phyloP scores from a whole-genome alignment of 2,329 filamentous ascomycete genomes.

The Beauveria rudraprayagi region DNA sequence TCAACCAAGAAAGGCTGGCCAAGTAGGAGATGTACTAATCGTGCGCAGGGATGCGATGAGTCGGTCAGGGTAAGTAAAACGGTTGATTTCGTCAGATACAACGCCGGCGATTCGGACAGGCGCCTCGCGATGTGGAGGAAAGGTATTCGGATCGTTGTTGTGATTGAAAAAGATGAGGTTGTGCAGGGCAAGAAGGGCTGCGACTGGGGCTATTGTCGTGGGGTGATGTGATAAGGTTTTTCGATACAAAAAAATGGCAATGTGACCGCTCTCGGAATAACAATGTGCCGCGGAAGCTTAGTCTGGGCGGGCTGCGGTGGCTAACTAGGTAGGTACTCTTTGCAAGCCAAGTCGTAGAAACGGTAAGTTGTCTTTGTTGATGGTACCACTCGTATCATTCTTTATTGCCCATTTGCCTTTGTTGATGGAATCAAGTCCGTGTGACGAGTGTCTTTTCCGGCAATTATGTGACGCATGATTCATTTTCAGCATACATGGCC shows the following conservation, averaged over 20 bases:
- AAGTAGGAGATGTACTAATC: background rate
- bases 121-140: background rate
- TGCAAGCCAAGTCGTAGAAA: background rate
- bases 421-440: no score
- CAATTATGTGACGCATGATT: no score
- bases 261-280: slow-evolving; percentile 7
- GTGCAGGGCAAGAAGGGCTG: background rate
- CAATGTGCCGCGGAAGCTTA: background rate
- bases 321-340: background rate
- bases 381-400: no score
- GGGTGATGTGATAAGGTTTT: background rate
- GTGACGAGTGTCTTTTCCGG: no score
- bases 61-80: no score
- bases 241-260: background rate
- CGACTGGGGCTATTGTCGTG: background rate
- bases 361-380: no score
- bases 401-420: no score
- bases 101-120: background rate
- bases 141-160: background rate
- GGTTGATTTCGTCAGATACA: background rate
- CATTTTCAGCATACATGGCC: no score
- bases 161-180: background rate
- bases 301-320: background rate
- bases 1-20: background rate
- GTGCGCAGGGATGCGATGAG: background rate